phyloP scores from a whole-genome alignment of 305 asterid species.

The Fraxinus ornus region DNA sequence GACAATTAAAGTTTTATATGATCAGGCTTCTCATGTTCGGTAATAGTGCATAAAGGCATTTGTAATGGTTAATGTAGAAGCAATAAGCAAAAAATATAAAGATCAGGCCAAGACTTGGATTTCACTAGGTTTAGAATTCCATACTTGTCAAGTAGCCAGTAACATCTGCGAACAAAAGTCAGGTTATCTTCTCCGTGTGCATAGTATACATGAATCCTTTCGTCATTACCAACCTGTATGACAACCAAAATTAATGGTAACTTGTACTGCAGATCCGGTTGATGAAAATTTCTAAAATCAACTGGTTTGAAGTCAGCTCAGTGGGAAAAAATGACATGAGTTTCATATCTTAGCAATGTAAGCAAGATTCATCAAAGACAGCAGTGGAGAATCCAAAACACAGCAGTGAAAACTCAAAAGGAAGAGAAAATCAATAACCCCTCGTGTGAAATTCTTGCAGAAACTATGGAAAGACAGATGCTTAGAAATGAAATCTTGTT shows the following conservation, averaged over 20 bases:
- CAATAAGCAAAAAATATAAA: constrained; percentile 9
- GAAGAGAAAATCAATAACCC: background rate
- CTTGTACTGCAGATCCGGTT: constrained; percentile 27
- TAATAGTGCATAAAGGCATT: constrained; percentile 10
- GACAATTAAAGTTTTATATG: constrained; percentile 1
- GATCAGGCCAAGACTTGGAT: constrained; percentile 11
- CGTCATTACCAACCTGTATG: constrained; percentile 86
- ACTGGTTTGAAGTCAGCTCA: constrained; percentile 12
- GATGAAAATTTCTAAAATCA: constrained; percentile 12
- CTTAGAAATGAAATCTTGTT: background rate
- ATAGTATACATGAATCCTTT: constrained; percentile 97
- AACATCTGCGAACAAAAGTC: constrained; percentile 98
- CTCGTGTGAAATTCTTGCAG: constrained; percentile 1
- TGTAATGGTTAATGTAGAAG: constrained; percentile 9
- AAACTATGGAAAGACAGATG: background rate
- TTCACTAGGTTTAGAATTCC: constrained; percentile 30
- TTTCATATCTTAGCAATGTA: background rate
- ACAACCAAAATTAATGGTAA: constrained; percentile 28
- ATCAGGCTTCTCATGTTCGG: constrained; percentile 16
- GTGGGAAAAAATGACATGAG: background rate
- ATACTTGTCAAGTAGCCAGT: constrained; percentile 99
- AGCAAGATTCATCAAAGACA: constrained; percentile 8
- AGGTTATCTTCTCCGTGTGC: constrained; percentile 93
- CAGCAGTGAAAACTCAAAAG: background rate
- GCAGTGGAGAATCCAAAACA: constrained; percentile 7